phyloP scores from a whole-genome alignment of 768 basidiomycete species.

The Tephrocybe sp. region DNA sequence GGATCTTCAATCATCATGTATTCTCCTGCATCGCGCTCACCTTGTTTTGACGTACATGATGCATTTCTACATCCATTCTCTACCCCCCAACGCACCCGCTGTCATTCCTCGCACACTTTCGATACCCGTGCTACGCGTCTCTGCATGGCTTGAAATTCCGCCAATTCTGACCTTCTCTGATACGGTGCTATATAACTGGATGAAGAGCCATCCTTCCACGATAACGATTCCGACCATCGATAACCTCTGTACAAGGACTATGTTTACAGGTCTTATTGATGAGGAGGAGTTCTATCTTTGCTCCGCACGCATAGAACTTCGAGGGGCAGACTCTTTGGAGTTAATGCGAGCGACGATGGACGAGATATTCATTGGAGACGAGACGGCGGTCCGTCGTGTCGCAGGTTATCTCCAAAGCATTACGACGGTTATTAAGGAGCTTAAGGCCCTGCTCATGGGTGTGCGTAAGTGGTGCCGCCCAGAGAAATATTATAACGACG shows the following conservation, averaged over 20 bases:
- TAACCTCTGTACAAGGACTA: slow-evolving; percentile 61
- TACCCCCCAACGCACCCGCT: slow-evolving; percentile 46
- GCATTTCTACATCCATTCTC: slow-evolving; percentile 76
- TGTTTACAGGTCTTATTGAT: slow-evolving; percentile 77
- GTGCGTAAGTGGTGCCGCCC: slow-evolving; percentile 75
- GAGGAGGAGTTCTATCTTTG: slow-evolving; percentile 88
- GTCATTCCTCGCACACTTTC: slow-evolving; percentile 69
- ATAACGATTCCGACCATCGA: slow-evolving; percentile 44
- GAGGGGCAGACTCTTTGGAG: slow-evolving; percentile 80
- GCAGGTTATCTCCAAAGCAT: slow-evolving; percentile 65
- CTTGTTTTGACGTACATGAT: slow-evolving; percentile 69
- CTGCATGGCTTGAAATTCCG: slow-evolving; percentile 70
- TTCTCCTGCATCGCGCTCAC: slow-evolving; percentile 67
- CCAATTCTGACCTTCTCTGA: slow-evolving; percentile 91
- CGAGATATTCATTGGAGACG: slow-evolving; percentile 80
- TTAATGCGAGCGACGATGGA: slow-evolving; percentile 86
- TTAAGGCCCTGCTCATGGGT: slow-evolving; percentile 55
- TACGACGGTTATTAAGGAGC: slow-evolving; percentile 58
- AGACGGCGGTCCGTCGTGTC: slow-evolving; percentile 59
- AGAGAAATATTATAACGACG: slow-evolving; percentile 62
- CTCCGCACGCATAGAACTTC: slow-evolving; percentile 83
- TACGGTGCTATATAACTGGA: slow-evolving; percentile 88
- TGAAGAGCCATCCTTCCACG: slow-evolving; percentile 31
- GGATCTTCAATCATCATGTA: slow-evolving; percentile 46
- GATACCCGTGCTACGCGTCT: slow-evolving; percentile 73